Base-by-base conservation (phyloP, 345 rosid genomes). In the Citrus mangshanensis region DNA sequence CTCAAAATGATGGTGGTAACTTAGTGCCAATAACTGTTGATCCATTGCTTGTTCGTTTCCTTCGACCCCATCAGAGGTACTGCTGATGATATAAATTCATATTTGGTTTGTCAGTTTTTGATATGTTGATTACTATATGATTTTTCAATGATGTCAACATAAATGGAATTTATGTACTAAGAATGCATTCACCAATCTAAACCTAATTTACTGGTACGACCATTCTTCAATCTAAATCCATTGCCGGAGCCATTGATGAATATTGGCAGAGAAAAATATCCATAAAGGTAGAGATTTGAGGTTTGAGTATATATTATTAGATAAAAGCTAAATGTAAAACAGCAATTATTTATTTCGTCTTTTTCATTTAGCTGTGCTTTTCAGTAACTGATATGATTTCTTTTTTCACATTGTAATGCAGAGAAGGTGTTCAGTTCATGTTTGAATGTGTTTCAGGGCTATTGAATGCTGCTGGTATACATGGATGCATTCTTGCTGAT, bases 381-480 rank as follows among this genome's bases (percentile, higher is more conserved):
- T n/a, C 27, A 76, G 74, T 56, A 80, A 73, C 61, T 77, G 77
- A 73, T 58, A 69, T 42, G 65, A 40, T 40, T 12, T 51, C 81
- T 38, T 38, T 38, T 21, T 68, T 67, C 42, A 58, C 24, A 7
- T 71, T 77, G 80, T 61, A 62, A 62, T 91, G 90, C 94, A 96
- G 99, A 84, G 99, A 96, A 84, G 99, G 99, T 70, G 98, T 96
- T 79, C 99, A 91, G 84, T 96, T 96, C 86, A 93, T 96, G 97
- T 96, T 96, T 85, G 98, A 94, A 63, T 94, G 99, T 75, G 90
- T 96, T 82, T 86, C 99, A 21, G 98, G 98, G 73, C 75, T 94
- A 80, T 86, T 75, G 60, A 88, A 82, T 62, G 81, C 86, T 24
- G 82, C 86, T 66, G 81, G 85, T 81, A 89, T 96, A 81, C 77